Conservation (phyloP, 345 rosid genomes). For the Durio zibethinus region DNA sequence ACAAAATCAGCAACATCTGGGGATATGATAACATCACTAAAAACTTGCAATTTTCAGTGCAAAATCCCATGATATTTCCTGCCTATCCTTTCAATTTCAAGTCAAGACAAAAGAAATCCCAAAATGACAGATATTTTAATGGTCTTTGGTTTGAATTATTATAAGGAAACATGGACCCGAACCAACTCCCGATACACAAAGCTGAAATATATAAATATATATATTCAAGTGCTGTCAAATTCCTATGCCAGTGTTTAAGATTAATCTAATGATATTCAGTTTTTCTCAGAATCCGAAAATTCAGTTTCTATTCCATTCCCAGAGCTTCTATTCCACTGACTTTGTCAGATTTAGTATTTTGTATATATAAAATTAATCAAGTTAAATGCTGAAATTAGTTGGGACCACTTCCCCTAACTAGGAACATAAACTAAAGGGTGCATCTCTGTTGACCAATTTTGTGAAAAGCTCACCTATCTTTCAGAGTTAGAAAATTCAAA, state of each 20-base stretch:
- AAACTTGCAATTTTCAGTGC: constrained; percentile 17
- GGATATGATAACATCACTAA: constrained; percentile 35
- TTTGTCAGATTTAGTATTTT: constrained; percentile 63
- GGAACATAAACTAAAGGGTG: not conserved
- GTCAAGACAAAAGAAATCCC: constrained; percentile 37
- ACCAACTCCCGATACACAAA: constrained; percentile 52
- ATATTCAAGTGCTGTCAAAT: constrained; percentile 16
- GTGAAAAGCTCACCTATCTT: not conserved
- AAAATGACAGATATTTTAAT: not conserved
- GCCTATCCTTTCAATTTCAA: constrained; percentile 20
- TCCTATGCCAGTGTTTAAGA: constrained; percentile 30
- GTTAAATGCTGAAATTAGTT: not conserved
- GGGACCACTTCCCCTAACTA: constrained; percentile 18
- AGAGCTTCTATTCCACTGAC: constrained; percentile 92
- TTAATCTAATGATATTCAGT: constrained; percentile 26
- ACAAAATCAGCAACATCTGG: constrained; percentile 52
- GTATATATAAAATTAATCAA: too few relatives aligned
- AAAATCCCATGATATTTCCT: constrained; percentile 12
- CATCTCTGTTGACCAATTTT: not conserved
- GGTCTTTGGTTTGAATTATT: constrained; percentile 27
- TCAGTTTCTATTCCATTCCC: constrained; percentile 96
- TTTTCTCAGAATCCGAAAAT: constrained; percentile 48
- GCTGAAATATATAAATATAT: constrained; percentile 21
- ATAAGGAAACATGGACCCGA: constrained; percentile 39
- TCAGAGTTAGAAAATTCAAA: constrained; percentile 7